Evolutionary conservation across 345 rosid species (phyloP).

Genomic region (Brassica napus): DNA sequence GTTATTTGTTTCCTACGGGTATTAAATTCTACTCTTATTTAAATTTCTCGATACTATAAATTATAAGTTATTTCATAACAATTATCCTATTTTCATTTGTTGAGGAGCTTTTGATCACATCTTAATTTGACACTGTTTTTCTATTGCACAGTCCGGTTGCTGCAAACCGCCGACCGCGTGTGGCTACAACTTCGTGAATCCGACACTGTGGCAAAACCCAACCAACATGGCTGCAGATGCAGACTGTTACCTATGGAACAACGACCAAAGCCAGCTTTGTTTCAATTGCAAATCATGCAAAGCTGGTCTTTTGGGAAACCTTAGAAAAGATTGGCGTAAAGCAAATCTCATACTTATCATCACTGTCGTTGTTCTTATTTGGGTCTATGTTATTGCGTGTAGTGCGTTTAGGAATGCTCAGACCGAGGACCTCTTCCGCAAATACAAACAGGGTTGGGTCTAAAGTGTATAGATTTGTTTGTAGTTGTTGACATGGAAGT

Average conservation of each 20-base stretch:
- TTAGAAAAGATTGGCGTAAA: conserved; percentile 86
- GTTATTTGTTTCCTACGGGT: no score
- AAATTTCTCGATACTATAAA: no score
- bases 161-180: conserved; percentile 89
- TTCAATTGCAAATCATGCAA: conserved; percentile 83
- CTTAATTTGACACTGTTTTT: not conserved
- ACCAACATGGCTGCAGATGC: conserved; percentile 68
- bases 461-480: conserved; percentile 14
- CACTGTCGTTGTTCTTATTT: conserved; percentile 71
- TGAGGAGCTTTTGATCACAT: not conserved
- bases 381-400: conserved; percentile 81
- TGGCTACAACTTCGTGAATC: conserved; percentile 78
- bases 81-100: not conserved
- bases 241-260: conserved; percentile 84
- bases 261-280: conserved; percentile 81
- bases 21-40: no score
- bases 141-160: conserved; percentile 71
- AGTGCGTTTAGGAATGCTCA: conserved; percentile 90
- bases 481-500: conserved; percentile 10
- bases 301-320: conserved; percentile 81
- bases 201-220: conserved; percentile 80
- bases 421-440: conserved; percentile 69
- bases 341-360: conserved; percentile 73
- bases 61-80: no score
- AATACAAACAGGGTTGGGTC: conserved; percentile 70